Conservation (phyloP, 2,329 filamentous ascomycete genomes). For the Monascus ruber region DNA sequence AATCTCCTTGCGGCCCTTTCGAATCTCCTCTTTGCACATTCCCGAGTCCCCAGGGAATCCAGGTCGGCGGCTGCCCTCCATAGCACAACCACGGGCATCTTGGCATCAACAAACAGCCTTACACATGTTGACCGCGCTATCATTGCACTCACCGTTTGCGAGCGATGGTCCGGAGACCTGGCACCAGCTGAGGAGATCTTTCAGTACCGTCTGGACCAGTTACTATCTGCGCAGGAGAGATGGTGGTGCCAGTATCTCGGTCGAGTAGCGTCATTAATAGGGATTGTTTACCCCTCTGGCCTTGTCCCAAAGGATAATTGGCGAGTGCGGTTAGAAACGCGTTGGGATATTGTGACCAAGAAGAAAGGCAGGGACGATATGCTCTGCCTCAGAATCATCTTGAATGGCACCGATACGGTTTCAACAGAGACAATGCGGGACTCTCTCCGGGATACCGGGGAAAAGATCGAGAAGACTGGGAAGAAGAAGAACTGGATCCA, state of each 20-base stretch:
- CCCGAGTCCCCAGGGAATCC: slow-evolving; percentile 41
- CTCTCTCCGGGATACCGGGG: slow-evolving; percentile 31
- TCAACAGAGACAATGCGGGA: slow-evolving; percentile 20
- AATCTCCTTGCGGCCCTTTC: slow-evolving; percentile 45
- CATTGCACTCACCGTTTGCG: slow-evolving; percentile 59
- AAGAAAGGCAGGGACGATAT: slow-evolving; percentile 30
- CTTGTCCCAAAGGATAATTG: slow-evolving; percentile 17
- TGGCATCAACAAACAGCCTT: slow-evolving; percentile 59
- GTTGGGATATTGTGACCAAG: slow-evolving; percentile 32
- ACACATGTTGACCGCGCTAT: slow-evolving; percentile 61
- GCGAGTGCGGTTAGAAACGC: slow-evolving; percentile 30
- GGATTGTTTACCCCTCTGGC: slow-evolving; percentile 51
- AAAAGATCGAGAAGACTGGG: slow-evolving; percentile 41
- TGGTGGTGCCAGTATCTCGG: slow-evolving; percentile 60
- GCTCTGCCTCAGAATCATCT: slow-evolving; percentile 34
- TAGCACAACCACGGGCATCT: slow-evolving; percentile 55
- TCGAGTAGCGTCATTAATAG: slow-evolving; percentile 46
- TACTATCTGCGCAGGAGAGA: slow-evolving; percentile 43
- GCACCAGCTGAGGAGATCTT: slow-evolving; percentile 47
- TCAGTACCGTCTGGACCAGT: slow-evolving; percentile 40
- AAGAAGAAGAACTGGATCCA: slow-evolving; percentile 48
- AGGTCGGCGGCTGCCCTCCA: slow-evolving; percentile 60
- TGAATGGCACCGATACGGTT: slow-evolving; percentile 22
- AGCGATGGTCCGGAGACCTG: slow-evolving; percentile 60
- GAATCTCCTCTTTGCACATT: slow-evolving; percentile 48